Evolutionary conservation across 2,329 filamentous ascomycete genomes (phyloP).

Genomic region (Beauveria sp.): DNA sequence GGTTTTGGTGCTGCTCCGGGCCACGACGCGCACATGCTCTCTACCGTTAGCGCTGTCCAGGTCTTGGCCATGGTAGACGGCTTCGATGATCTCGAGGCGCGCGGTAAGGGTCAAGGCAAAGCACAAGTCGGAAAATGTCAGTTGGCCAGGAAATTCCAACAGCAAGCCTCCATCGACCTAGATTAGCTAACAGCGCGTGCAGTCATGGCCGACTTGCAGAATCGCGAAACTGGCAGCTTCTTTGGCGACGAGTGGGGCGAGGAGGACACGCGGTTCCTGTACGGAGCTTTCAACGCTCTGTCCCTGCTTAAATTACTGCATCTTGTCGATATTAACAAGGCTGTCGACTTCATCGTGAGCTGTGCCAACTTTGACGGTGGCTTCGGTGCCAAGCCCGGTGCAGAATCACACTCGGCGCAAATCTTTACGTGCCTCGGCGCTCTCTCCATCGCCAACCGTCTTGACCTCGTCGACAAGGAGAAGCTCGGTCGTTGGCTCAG

Average conservation of each 20-base stretch:
- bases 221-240: constrained; percentile 76
- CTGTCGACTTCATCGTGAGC: constrained; percentile 67
- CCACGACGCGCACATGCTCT: constrained; percentile 93
- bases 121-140: constrained; percentile 71
- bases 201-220: constrained; percentile 78
- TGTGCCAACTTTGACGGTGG: constrained; percentile 94
- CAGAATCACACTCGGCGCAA: constrained; percentile 91
- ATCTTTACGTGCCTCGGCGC: constrained; percentile 91
- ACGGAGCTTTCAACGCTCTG: constrained; percentile 80
- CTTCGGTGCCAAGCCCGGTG: constrained; percentile 81
- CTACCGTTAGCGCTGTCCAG: constrained; percentile 91
- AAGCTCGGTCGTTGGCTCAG: constrained; percentile 84
- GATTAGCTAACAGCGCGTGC: constrained; percentile 17
- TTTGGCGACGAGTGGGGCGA: constrained; percentile 95
- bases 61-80: constrained; percentile 83
- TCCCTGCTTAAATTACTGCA: constrained; percentile 71
- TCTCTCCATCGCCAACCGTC: constrained; percentile 70
- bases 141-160: constrained; percentile 24
- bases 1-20: constrained; percentile 91
- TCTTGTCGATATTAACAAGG: constrained; percentile 70
- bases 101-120: constrained; percentile 53
- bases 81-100: constrained; percentile 70
- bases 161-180: neutral
- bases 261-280: constrained; percentile 89
- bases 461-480: constrained; percentile 77